Percentiles rank a stretch among this genome's conserved stretches.
Evolutionary conservation across 129 eudicot species (phyloP).

Genomic region (Pulicaria dysenterica): DNA sequence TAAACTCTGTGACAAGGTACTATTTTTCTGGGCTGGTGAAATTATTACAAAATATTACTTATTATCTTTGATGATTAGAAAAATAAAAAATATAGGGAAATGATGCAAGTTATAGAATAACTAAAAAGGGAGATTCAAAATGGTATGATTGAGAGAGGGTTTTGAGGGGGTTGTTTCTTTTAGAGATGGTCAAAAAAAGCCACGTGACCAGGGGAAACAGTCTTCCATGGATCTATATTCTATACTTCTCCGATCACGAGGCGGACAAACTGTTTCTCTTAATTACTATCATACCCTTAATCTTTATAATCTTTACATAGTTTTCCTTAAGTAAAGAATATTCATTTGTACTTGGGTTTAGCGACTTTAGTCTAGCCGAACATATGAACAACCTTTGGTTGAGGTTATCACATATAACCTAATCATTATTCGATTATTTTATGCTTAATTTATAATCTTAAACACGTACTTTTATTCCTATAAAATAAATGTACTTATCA

Average conservation of each 20-base stretch:
- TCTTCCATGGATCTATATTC: conserved; percentile 94
- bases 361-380: not conserved
- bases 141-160: conserved; percentile 39
- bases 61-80: too few species aligned
- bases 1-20: too few species aligned
- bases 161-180: conserved; percentile 29
- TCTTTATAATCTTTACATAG: not conserved
- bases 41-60: too few species aligned
- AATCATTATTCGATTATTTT: too few species aligned
- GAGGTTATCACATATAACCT: too few species aligned
- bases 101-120: not conserved
- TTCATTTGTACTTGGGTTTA: not conserved
- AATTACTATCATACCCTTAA: conserved; percentile 34
- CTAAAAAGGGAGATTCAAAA: conserved; percentile 27
- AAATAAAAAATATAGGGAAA: not conserved
- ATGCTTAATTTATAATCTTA: too few species aligned
- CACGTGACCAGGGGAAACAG: conserved; percentile 97
- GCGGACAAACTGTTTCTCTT: not conserved
- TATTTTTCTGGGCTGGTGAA: too few species aligned
- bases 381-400: not conserved
- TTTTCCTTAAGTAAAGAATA: conserved; percentile 12
- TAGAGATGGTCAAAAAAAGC: conserved; percentile 60
- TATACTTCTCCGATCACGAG: conserved; percentile 92
- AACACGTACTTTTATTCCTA: too few species aligned
- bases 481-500: too few species aligned